Base-by-base conservation (phyloP, 306 rosid genomes). In the Arachis stenosperma region DNA sequence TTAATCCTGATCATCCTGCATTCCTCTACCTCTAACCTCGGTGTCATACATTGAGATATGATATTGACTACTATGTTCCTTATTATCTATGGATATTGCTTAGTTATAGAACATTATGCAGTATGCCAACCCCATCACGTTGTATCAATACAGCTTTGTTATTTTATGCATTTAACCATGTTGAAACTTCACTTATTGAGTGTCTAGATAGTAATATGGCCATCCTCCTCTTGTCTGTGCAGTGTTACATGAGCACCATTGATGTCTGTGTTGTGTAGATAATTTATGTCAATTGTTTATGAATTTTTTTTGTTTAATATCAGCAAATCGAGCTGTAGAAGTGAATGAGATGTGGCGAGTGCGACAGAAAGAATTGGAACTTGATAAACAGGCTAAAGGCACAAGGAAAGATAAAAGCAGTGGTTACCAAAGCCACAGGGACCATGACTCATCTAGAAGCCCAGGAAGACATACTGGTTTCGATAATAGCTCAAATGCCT, bases 321-420 rank as follows among this genome's bases (percentile, higher is more conserved):
- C 73, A 89, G 96, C 98, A 65, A 92, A 92, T 75, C 89, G 92
- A 71, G 75, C 86, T 42, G 98, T 92, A 64, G 98, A 92, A 82
- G 93, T 90, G 71, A 89, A 88, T 80, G 98, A 92, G 77, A 89
- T 92, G 98, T 88, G 96, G 98, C 83, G 85, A 70, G 74, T 81
- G 50, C 86, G 92, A 40, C 80, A 88, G 67, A 89, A 92, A 74
- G 98, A 89, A 83, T 53, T 41, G 11, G 84, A 80, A 70, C 76
- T 94, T 73, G 96, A 91, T 71, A 74, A 81, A 62, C 86, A 91
- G 76, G 71, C 63, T 54, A 81, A 73, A 59, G 86, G 81, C 52
- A 82, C 73, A 51, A 44, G 64, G 43, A 82, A 80, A 73, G 84
- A 78, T 63, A 74, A 51, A 61, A 81, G 67, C 81, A 74, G 60